These are phyloP conservation scores for Haberlea rhodopensis DNA, from an alignment of 257 asterid genomes.

Conservation along the genomic window DNA sequence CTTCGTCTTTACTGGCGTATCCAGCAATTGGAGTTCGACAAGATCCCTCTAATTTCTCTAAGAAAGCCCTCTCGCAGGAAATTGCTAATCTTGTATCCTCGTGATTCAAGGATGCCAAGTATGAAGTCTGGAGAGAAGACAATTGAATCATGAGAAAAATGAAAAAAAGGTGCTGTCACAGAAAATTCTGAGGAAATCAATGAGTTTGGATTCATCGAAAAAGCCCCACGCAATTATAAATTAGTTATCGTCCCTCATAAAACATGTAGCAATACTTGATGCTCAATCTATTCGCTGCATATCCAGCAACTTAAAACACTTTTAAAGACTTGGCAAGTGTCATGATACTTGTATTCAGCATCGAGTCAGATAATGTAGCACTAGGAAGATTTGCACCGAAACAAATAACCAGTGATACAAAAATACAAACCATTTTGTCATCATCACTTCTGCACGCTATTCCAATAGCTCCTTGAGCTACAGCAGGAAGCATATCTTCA, in stretches of 20 bases:
- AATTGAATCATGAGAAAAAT: constrained; percentile 15
- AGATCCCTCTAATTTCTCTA: constrained; percentile 77
- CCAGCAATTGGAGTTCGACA: constrained; percentile 98
- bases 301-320: not conserved
- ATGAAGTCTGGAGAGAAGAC: constrained; percentile 52
- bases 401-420: constrained; percentile 2
- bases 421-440: constrained; percentile 63
- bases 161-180: not conserved
- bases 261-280: not conserved
- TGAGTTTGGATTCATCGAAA: not conserved
- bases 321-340: not conserved
- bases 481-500: constrained; percentile 99
- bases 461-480: constrained; percentile 97
- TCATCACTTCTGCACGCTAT: constrained; percentile 86
- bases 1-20: constrained; percentile 63
- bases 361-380: not conserved
- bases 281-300: not conserved
- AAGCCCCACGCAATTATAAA: not conserved
- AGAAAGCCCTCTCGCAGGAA: constrained; percentile 87
- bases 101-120: constrained; percentile 78
- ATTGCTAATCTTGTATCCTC: constrained; percentile 93
- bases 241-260: not conserved
- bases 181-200: not conserved
- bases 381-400: not conserved
- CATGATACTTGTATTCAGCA: not conserved